These are phyloP conservation scores for Novymonas esmeraldas DNA, from an alignment of 208 protist genomes.

Conservation along the genomic window DNA sequence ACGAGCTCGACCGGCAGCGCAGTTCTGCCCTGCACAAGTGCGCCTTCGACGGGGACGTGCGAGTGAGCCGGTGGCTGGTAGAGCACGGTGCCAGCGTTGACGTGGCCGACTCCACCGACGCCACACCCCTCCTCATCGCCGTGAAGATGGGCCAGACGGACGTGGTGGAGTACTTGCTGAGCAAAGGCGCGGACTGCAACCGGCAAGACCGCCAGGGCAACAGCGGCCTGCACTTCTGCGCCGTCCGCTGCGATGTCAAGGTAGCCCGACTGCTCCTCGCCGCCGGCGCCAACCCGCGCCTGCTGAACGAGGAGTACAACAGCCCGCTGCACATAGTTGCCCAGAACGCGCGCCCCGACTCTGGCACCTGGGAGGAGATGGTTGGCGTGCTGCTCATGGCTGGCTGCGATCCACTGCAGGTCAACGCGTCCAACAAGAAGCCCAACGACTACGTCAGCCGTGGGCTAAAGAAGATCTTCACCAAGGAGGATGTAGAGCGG, in stretches of 20 bases:
- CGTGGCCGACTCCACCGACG: constrained; percentile 60
- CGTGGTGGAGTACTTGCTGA: constrained; percentile 80
- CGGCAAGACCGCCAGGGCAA: constrained; percentile 76
- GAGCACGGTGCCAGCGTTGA: constrained; percentile 88
- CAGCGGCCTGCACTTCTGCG: constrained; percentile 84
- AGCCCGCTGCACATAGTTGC: constrained; percentile 86
- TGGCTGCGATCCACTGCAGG: constrained; percentile 69
- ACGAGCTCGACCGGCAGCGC: constrained; percentile 82
- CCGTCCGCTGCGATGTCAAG: constrained; percentile 81
- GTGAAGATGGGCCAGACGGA: constrained; percentile 90
- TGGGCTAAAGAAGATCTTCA: constrained; percentile 79
- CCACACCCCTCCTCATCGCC: constrained; percentile 87
- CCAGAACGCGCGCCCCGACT: constrained; percentile 75
- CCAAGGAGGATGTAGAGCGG: constrained; percentile 65
- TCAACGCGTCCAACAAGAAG: constrained; percentile 84
- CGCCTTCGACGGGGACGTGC: constrained; percentile 89
- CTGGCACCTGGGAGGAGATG: constrained; percentile 87
- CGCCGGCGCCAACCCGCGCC: constrained; percentile 51
- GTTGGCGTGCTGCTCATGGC: constrained; percentile 67
- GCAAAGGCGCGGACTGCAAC: constrained; percentile 72
- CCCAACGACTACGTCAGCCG: constrained; percentile 82
- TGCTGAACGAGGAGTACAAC: constrained; percentile 81
- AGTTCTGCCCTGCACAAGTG: constrained; percentile 91
- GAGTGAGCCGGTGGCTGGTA: constrained; percentile 87
- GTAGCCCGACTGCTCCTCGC: constrained; percentile 80